A percentile compares a stretch with the other conserved stretches of the same genome.
phyloP scores from a whole-genome alignment of 2,329 filamentous ascomycete genomes.

The Huntiella bhutanensis region DNA sequence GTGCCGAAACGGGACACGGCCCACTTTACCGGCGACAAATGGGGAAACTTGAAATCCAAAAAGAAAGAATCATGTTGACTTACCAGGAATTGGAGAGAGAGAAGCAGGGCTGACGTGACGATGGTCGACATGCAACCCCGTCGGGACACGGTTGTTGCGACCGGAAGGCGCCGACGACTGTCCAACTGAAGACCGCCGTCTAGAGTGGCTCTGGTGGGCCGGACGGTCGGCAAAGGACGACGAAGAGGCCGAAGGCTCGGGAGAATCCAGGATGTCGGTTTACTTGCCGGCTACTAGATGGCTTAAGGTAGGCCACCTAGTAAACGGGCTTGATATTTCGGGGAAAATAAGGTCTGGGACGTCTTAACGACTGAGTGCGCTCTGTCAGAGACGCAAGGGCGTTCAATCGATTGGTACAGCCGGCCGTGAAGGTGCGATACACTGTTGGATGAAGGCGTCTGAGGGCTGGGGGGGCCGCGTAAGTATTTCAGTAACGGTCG shows the following conservation, averaged over 20 bases:
- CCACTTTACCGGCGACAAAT: neutral
- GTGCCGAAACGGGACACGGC: neutral
- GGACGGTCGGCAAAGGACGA: constrained; percentile 35
- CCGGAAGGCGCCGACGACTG: constrained; percentile 18
- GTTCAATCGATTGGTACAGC: neutral
- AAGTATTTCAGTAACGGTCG: neutral
- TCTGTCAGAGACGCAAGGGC: constrained; percentile 2
- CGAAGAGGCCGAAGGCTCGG: constrained; percentile 23
- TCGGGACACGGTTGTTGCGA: constrained; percentile 10
- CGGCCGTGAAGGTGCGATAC: too few relatives aligned
- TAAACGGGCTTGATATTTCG: constrained; percentile 12
- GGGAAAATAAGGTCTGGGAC: constrained; percentile 2
- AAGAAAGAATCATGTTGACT: neutral
- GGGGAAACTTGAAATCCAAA: neutral
- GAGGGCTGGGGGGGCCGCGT: neutral
- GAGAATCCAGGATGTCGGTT: constrained; percentile 14
- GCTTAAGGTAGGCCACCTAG: constrained; percentile 10
- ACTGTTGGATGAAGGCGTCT: neutral
- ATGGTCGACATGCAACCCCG: constrained; percentile 10
- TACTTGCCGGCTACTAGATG: constrained; percentile 11
- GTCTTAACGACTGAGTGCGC: neutral
- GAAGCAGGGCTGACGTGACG: constrained; percentile 4
- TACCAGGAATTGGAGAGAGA: constrained; percentile 11
- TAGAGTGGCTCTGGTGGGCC: constrained; percentile 26
- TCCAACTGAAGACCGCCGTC: constrained; percentile 29